Percentiles rank a stretch among this genome's conserved stretches.
These are phyloP conservation scores for Neoascochyta sp. DNA, from an alignment of 2,329 filamentous ascomycete genomes.

Conservation along the genomic window DNA sequence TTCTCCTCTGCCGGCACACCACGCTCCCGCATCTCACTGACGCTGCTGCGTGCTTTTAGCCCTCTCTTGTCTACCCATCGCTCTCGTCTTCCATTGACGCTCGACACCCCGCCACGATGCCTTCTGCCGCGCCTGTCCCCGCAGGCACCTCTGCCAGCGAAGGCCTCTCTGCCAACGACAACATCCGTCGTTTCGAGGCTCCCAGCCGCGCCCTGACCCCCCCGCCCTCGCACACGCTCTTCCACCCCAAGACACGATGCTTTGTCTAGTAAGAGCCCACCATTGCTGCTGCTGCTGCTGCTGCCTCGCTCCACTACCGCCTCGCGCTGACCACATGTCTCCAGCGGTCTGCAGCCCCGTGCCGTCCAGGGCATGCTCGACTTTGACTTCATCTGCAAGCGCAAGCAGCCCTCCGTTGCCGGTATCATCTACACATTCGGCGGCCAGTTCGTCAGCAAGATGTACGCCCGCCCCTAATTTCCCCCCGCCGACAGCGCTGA, in stretches of 20 bases:
- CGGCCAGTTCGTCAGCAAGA: constrained; percentile 99
- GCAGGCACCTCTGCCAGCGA: constrained; percentile 30
- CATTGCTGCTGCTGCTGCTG: constrained; percentile 5
- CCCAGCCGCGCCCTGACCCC: constrained; percentile 91
- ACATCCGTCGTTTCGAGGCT: constrained; percentile 93
- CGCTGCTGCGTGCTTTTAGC: constrained; percentile 10
- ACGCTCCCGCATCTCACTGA: constrained; percentile 10
- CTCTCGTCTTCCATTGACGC: constrained; percentile 15
- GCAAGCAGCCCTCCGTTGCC: constrained; percentile 89
- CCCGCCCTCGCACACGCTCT: constrained; percentile 81
- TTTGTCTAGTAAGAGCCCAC: constrained; percentile 76
- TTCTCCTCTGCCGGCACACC: background rate
- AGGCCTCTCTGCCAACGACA: constrained; percentile 81
- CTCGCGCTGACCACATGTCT: constrained; percentile 19
- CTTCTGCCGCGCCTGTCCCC: constrained; percentile 38
- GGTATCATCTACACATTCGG: constrained; percentile 99
- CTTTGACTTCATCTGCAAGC: constrained; percentile 99
- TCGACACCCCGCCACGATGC: constrained; percentile 40
- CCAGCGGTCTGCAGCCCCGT: constrained; percentile 86
- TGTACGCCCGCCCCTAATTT: constrained; percentile 53
- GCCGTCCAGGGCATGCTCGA: constrained; percentile 68
- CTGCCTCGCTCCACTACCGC: constrained; percentile 2
- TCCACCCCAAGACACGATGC: constrained; percentile 99
- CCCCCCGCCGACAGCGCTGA: constrained; percentile 12
- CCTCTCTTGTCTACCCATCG: constrained; percentile 1